Evolutionary conservation across 371 early-diverging fungal species (phyloP).

Genomic region (Parasitella parasitica): DNA sequence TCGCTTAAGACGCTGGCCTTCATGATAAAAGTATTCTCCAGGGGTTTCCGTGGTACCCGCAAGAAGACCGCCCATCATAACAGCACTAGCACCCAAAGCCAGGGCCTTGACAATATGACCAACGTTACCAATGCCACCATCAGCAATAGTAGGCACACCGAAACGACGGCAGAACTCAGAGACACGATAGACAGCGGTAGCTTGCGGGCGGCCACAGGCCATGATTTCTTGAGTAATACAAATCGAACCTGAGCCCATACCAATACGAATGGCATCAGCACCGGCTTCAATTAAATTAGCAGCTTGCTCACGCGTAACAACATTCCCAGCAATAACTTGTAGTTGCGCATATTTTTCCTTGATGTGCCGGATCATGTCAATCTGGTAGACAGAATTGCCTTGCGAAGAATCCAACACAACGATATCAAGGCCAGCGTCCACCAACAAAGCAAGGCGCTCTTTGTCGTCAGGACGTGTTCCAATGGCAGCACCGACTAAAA

Average conservation of each 20-base stretch:
- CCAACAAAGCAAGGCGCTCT: constrained; percentile 78
- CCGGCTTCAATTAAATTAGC: constrained; percentile 90
- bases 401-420: constrained; percentile 93
- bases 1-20: constrained; percentile 95
- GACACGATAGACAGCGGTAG: constrained; percentile 96
- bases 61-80: constrained; percentile 97
- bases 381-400: constrained; percentile 92
- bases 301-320: constrained; percentile 95
- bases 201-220: constrained; percentile 98
- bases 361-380: constrained; percentile 93
- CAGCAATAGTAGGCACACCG: constrained; percentile 96
- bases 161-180: constrained; percentile 89
- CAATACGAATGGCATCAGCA: constrained; percentile 93
- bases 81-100: constrained; percentile 91
- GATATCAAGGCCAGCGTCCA: constrained; percentile 93
- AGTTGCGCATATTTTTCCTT: constrained; percentile 75
- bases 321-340: constrained; percentile 96
- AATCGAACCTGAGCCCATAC: constrained; percentile 97
- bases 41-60: constrained; percentile 96
- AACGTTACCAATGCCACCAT: constrained; percentile 95
- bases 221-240: constrained; percentile 99
- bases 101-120: constrained; percentile 97
- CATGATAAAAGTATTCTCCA: constrained; percentile 97
- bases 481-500: constrained; percentile 92
- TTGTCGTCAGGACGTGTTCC: constrained; percentile 92